Percentiles rank a stretch among this genome's conserved stretches.
Evolutionary conservation across 495 filamentous ascomycete species (phyloP).

Genomic region (Penicillium manginii): DNA sequence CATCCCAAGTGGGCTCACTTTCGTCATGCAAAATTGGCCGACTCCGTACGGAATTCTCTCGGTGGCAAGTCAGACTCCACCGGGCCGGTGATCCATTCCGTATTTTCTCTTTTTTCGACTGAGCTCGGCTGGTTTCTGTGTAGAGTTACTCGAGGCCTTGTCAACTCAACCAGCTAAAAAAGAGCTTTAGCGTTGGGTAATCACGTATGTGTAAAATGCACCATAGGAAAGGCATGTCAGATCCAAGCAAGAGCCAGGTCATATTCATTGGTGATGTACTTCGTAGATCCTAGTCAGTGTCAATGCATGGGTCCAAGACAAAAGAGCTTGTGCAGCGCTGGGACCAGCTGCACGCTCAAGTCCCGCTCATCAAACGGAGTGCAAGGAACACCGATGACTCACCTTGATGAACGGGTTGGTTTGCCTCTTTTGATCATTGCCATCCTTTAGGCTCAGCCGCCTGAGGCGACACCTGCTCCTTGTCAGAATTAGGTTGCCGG

Average conservation of each 20-base stretch:
- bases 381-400: background rate
- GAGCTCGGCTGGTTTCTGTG: background rate
- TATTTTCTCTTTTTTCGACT: background rate
- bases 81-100: constrained; percentile 6
- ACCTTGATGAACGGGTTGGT: background rate
- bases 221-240: background rate
- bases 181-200: background rate
- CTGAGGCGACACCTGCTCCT: background rate
- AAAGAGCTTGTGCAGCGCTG: constrained; percentile 68
- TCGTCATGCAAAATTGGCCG: constrained; percentile 2
- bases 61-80: constrained; percentile 2
- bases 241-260: background rate
- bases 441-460: background rate
- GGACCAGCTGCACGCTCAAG: constrained; percentile 71
- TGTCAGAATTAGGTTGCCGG: background rate
- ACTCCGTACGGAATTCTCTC: background rate
- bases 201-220: background rate
- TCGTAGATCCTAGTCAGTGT: background rate
- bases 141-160: background rate
- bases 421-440: background rate
- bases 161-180: background rate
- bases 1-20: constrained; percentile 6
- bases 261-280: background rate
- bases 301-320: constrained; percentile 50
- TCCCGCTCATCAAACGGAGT: constrained; percentile 65